Base-by-base conservation (phyloP, 2,329 filamentous ascomycete species). In the Colletotrichum destructivum region DNA sequence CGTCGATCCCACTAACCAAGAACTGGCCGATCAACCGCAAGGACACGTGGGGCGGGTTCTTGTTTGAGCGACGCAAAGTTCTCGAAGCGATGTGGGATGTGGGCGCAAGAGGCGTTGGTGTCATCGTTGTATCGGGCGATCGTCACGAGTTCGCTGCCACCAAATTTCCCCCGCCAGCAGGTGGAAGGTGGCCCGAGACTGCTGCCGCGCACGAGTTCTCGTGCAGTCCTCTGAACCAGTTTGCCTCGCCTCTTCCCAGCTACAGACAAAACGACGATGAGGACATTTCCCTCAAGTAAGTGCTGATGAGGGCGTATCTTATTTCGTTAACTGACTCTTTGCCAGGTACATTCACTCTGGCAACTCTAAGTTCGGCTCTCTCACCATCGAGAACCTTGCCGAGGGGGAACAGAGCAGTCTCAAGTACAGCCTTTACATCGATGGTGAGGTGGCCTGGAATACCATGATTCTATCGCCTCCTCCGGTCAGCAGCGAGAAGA, bases 141-240 rank as follows among this genome's bases (percentile, higher is more conserved):
- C 88, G 96, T n/a, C 96, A 99, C 79, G 96, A 99, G 81, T 98
- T 98, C 80, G 96, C 94, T 2, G 95, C 96, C 0, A 98, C 96
- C 0, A 91, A 92, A 60, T 92, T 93, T 83, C 92, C 87, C 18
- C 91, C 88, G n/a, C 90, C 86, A 73, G 85, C 75, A 63, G 87
- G 84, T 74, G 89, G 90, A 60, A 88, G 81, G 63, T 94, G 92
- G 91, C 86, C 89, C 0, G 83, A 89, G 60, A 87, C 82, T 52
- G 88, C 90, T 1, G 87, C 91, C 0, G 93, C 97, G 0, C 92
- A 97, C 77, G 96, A 99, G 81, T 98, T 98, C 81, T 96, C 94
- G 31, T 95, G 93, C 0, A 96, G 94, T 66, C 96, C 96, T 0
- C 81, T 99, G 62, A 97, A 92, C 79, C 97, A 98, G 87, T 99